phyloP scores from a whole-genome alignment of 139 green algal species.

The Closterium sp. region DNA sequence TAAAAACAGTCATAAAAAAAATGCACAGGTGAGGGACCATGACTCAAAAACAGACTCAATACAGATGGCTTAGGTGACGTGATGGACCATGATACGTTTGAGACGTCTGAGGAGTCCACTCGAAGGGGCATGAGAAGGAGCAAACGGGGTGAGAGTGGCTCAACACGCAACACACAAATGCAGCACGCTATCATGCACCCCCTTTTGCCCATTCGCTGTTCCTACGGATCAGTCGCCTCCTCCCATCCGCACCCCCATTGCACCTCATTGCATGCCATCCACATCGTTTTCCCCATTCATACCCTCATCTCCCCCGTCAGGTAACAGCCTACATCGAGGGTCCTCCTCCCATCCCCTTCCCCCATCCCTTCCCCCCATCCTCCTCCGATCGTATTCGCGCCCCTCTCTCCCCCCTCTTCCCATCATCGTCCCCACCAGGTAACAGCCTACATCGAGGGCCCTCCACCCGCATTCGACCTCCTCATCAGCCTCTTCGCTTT shows the following conservation, averaged over 20 bases:
- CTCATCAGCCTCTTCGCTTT: slow-evolving; percentile 18
- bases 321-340: slow-evolving; percentile 28
- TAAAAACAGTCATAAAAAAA: no score
- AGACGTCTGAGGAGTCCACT: no score
- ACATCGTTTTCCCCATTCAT: neutral
- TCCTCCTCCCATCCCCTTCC: neutral
- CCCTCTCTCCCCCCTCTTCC: neutral
- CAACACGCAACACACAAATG: no score
- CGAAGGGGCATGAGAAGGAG: no score
- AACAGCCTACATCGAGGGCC: slow-evolving; percentile 38
- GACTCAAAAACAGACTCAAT: no score
- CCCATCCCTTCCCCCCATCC: neutral
- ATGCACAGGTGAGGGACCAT: no score
- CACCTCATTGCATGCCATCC: neutral
- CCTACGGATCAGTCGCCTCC: neutral
- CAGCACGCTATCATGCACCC: no score
- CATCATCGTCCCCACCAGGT: neutral
- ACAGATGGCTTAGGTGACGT: no score
- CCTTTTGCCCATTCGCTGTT: no score
- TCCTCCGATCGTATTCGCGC: neutral
- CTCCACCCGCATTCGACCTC: slow-evolving; percentile 23
- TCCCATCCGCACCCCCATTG: neutral
- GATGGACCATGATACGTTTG: no score
- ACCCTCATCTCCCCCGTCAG: neutral
- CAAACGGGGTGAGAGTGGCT: no score